phyloP scores from a whole-genome alignment of 306 rosid species.

The Lagenaria siceraria region DNA sequence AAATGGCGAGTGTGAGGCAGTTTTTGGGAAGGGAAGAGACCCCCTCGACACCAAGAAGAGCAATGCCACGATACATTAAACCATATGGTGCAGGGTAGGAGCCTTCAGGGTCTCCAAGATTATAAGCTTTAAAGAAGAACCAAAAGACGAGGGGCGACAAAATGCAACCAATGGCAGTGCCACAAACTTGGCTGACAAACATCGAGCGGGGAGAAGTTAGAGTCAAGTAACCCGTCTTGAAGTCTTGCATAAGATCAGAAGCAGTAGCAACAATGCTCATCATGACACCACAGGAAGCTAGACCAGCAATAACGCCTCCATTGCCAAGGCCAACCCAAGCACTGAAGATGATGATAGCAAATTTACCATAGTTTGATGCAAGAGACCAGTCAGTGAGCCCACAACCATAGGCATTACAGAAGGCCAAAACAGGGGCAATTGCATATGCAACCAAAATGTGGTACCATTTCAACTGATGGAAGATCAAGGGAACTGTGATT shows the following conservation, averaged over 20 bases:
- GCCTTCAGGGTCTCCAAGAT: constrained; percentile 42
- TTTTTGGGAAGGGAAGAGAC: constrained; percentile 42
- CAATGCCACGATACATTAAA: constrained; percentile 43
- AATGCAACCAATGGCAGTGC: constrained; percentile 49
- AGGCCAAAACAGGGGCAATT: constrained; percentile 54
- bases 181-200: constrained; percentile 59
- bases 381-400: constrained; percentile 82
- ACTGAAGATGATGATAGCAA: constrained; percentile 54
- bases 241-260: constrained; percentile 72
- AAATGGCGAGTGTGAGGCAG: constrained; percentile 32
- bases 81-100: constrained; percentile 68
- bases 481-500: constrained; percentile 30
- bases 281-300: constrained; percentile 69
- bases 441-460: constrained; percentile 38
- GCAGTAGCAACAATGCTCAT: constrained; percentile 76
- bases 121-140: constrained; percentile 56
- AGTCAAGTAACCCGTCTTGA: constrained; percentile 63
- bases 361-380: constrained; percentile 61
- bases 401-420: constrained; percentile 65
- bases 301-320: constrained; percentile 66
- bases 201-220: constrained; percentile 53
- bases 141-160: constrained; percentile 45
- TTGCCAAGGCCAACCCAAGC: constrained; percentile 45
- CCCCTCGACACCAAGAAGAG: constrained; percentile 66
- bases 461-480: constrained; percentile 52